Percentiles rank a stretch among this genome's conserved stretches.
Evolutionary conservation across 2,329 filamentous ascomycete species (phyloP).

Genomic region (Metarhizium sp.): DNA sequence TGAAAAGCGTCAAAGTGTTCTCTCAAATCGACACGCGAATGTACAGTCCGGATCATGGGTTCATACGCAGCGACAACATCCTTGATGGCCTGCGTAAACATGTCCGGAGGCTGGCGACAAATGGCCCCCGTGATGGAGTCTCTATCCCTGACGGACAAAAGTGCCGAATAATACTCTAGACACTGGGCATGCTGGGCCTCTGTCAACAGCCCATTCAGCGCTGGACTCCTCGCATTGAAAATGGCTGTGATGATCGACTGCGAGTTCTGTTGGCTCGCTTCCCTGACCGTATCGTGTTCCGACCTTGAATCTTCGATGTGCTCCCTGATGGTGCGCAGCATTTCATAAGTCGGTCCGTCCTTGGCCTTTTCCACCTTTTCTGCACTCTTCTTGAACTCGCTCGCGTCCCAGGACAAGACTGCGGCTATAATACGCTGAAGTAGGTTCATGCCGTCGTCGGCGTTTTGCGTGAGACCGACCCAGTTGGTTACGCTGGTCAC

Average conservation of each 20-base stretch:
- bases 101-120: slow-evolving; percentile 60
- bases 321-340: slow-evolving; percentile 49
- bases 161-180: slow-evolving; percentile 59
- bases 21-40: slow-evolving; percentile 61
- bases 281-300: slow-evolving; percentile 50
- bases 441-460: slow-evolving; percentile 73
- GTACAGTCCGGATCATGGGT: slow-evolving; percentile 62
- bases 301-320: slow-evolving; percentile 43
- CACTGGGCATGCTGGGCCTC: slow-evolving; percentile 54
- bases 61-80: slow-evolving; percentile 61
- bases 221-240: slow-evolving; percentile 42
- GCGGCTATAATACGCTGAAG: slow-evolving; percentile 68
- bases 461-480: slow-evolving; percentile 61
- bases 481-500: slow-evolving; percentile 68
- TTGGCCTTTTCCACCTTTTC: slow-evolving; percentile 56
- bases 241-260: slow-evolving; percentile 60
- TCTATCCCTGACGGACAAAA: slow-evolving; percentile 66
- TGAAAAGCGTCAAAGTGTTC: slow-evolving; percentile 59
- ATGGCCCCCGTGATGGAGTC: slow-evolving; percentile 57
- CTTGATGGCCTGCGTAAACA: slow-evolving; percentile 58
- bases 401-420: slow-evolving; percentile 62
- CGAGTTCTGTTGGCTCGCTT: slow-evolving; percentile 37
- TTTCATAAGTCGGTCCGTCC: slow-evolving; percentile 47
- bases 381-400: slow-evolving; percentile 57
- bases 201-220: slow-evolving; percentile 36